phyloP scores from a whole-genome alignment of 225 moss, liverwort and hornwort genomes.

The Thuidium tamariscinum region DNA sequence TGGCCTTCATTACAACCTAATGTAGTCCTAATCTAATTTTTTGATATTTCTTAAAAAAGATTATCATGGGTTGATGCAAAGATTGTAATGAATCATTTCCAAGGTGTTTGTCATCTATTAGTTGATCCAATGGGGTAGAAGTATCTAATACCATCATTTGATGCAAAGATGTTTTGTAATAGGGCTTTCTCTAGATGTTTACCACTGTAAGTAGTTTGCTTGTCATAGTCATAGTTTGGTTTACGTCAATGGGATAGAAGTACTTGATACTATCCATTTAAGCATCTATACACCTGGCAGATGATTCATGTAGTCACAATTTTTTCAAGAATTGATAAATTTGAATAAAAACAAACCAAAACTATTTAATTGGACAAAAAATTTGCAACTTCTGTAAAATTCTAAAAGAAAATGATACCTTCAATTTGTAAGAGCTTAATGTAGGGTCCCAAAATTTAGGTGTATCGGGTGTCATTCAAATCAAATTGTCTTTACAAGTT shows the following conservation, averaged over 20 bases:
- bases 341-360: accelerated
- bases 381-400: too few relatives aligned
- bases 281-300: not conserved
- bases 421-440: accelerated
- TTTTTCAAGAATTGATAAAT: not conserved
- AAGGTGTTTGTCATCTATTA: not conserved
- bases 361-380: too few relatives aligned
- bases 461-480: too few relatives aligned
- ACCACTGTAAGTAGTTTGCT: too few relatives aligned
- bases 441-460: too few relatives aligned
- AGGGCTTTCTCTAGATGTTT: accelerated
- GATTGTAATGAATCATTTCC: not conserved
- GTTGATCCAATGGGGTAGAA: too few relatives aligned
- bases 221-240: not conserved
- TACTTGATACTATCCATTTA: not conserved
- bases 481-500: too few relatives aligned
- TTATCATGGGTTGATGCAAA: not conserved
- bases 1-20: not conserved
- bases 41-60: accelerated
- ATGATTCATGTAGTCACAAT: not conserved
- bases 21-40: not conserved
- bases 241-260: not conserved
- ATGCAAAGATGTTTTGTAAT: too few relatives aligned
- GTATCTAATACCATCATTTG: too few relatives aligned
- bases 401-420: accelerated